Conservation (phyloP, 331 rosid species). For the Prunus yedoensis region DNA sequence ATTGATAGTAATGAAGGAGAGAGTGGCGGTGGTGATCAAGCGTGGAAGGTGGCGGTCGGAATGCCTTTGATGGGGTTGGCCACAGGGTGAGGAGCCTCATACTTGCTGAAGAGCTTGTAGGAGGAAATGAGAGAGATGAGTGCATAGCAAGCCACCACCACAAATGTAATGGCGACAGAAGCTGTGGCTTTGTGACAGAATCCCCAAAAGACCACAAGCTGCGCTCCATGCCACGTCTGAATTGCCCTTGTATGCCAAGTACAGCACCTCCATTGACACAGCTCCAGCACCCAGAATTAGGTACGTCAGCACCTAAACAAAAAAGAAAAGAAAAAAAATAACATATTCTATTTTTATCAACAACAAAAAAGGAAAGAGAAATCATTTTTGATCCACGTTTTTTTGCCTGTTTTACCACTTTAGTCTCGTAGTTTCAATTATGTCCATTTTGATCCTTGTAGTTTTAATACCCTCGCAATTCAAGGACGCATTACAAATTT, state of each 20-base stretch:
- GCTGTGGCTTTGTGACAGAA: constrained; percentile 70
- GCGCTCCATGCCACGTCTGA: constrained; percentile 56
- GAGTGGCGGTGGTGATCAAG: neutral
- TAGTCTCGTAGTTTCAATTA: no score
- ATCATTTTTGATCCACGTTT: no score
- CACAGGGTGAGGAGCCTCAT: constrained; percentile 41
- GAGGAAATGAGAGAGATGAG: constrained; percentile 75
- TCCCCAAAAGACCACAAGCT: constrained; percentile 57
- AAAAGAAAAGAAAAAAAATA: neutral
- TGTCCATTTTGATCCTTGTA: no score
- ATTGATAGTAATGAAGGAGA: neutral
- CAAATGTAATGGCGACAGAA: constrained; percentile 55
- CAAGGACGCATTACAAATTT: no score
- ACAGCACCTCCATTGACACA: constrained; percentile 61
- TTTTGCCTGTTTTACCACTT: no score
- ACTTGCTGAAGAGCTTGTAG: constrained; percentile 74
- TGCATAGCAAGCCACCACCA: constrained; percentile 54
- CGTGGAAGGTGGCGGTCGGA: constrained; percentile 35
- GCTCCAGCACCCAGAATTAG: constrained; percentile 71
- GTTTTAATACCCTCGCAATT: no score
- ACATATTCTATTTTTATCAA: no score
- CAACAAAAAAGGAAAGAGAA: no score
- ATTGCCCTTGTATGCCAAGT: constrained; percentile 73
- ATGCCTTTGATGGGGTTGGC: constrained; percentile 27
- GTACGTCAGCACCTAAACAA: constrained; percentile 60